Conservation (phyloP, 2,329 filamentous ascomycete genomes). For the Microdochium nivale region DNA sequence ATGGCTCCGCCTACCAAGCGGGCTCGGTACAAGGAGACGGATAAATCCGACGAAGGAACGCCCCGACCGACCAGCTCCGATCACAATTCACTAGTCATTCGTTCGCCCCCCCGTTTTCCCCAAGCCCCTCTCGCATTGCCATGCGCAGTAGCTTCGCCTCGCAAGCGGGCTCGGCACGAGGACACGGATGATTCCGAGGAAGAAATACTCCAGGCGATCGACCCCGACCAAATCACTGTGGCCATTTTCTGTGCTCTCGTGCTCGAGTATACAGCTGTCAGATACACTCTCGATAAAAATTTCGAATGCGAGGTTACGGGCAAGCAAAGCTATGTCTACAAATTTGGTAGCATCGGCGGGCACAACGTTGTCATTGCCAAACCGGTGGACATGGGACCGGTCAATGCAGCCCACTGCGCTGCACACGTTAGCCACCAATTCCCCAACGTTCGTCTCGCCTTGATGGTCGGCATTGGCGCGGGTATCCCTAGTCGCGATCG, state of each 20-base stretch:
- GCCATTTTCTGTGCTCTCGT: slow-evolving; percentile 7
- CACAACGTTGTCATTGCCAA: slow-evolving; percentile 6
- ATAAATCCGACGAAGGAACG: too few species aligned
- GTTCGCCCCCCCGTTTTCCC: too few species aligned
- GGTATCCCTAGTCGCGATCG: slow-evolving; percentile 2
- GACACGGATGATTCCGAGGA: not conserved
- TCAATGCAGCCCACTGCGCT: slow-evolving; percentile 4
- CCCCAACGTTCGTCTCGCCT: slow-evolving; percentile 2
- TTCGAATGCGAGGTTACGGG: slow-evolving; percentile 2
- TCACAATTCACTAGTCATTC: too few species aligned
- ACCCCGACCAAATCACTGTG: slow-evolving; percentile 4
- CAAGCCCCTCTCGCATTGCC: too few species aligned
- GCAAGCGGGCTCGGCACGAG: not conserved
- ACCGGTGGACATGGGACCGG: slow-evolving; percentile 4
- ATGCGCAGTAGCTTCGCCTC: not conserved
- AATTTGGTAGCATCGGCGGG: slow-evolving; percentile 3
- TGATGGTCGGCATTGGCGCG: slow-evolving; percentile 6
- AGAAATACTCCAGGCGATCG: slow-evolving; percentile 1
- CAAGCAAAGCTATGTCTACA: slow-evolving; percentile 4
- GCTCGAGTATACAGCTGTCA: slow-evolving; percentile 4
- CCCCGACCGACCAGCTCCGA: too few species aligned
- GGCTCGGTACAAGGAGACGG: too few species aligned
- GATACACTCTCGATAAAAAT: slow-evolving; percentile 4
- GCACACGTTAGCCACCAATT: slow-evolving; percentile 1
- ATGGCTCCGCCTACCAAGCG: too few species aligned